These are phyloP conservation scores for Tulasnella sp. DNA, from an alignment of 768 basidiomycete genomes.

Conservation along the genomic window DNA sequence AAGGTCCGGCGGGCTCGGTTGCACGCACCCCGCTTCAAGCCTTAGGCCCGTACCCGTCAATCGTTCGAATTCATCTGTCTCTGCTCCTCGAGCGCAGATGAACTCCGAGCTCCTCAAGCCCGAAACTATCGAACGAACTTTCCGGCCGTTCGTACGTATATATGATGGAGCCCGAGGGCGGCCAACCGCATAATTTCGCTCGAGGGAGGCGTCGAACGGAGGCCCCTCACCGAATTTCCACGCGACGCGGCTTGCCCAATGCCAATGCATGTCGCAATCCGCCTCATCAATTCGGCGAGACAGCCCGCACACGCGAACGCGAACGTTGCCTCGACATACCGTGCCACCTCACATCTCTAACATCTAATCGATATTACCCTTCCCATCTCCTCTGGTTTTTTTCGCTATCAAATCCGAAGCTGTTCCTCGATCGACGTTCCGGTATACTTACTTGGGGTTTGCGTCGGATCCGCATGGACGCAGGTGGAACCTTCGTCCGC, in stretches of 20 bases:
- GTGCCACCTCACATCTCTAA: constrained; percentile 5
- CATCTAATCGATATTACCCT: constrained; percentile 11
- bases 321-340: neutral
- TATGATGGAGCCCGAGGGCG: too few species aligned
- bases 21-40: neutral
- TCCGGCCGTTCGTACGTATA: neutral
- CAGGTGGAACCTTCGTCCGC: neutral
- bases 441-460: neutral
- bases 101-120: constrained; percentile 3
- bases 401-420: neutral
- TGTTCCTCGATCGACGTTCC: neutral
- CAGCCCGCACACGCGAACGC: neutral
- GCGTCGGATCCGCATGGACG: constrained; percentile 13
- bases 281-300: constrained; percentile 13
- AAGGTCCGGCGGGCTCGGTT: constrained; percentile 14
- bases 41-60: neutral
- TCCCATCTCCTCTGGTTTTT: too few species aligned
- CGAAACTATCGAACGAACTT: constrained; percentile 13
- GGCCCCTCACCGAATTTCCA: too few species aligned
- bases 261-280: constrained; percentile 12
- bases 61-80: constrained; percentile 5
- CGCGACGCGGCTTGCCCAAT: too few species aligned
- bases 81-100: neutral
- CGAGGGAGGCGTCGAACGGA: neutral
- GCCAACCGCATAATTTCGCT: neutral